A percentile compares a stretch with the other conserved stretches of the same genome.
These are phyloP conservation scores for Nitzschia sp. DNA, from an alignment of 108 stramenopile species.

Conservation along the genomic window DNA sequence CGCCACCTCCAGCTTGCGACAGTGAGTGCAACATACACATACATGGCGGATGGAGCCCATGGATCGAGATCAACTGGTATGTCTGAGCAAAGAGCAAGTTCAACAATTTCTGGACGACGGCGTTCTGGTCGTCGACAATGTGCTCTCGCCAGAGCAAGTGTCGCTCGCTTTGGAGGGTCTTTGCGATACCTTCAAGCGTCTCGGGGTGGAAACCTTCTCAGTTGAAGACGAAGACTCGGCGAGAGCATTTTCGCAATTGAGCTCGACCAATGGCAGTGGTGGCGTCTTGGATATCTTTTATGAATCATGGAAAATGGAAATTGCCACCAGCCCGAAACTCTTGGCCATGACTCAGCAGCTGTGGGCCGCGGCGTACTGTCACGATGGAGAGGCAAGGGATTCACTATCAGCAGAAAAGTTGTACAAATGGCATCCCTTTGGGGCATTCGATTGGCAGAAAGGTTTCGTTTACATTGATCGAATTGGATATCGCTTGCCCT, in stretches of 20 bases:
- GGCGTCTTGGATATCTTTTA: constrained; percentile 93
- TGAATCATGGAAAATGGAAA: constrained; percentile 78
- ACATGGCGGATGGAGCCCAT: neutral
- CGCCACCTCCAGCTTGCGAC: too few relatives aligned
- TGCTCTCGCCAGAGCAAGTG: constrained; percentile 55
- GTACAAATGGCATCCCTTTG: constrained; percentile 81
- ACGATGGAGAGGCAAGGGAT: constrained; percentile 53
- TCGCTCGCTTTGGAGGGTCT: constrained; percentile 47
- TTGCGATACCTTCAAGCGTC: constrained; percentile 38
- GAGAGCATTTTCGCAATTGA: constrained; percentile 41
- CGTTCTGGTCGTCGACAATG: constrained; percentile 68
- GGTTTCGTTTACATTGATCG: constrained; percentile 90
- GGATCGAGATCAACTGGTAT: neutral
- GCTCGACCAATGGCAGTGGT: constrained; percentile 85
- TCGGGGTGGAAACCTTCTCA: constrained; percentile 47
- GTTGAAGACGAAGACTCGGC: constrained; percentile 46
- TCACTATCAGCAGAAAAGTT: constrained; percentile 18
- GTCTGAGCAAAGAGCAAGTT: constrained; percentile 12
- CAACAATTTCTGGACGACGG: constrained; percentile 44
- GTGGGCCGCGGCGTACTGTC: constrained; percentile 78
- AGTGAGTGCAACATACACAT: too few relatives aligned
- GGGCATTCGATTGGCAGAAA: constrained; percentile 63
- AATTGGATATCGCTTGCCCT: constrained; percentile 86
- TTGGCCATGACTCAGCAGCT: constrained; percentile 72
- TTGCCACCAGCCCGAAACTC: constrained; percentile 64